Evolutionary conservation across 2,329 filamentous ascomycete species (phyloP), one percentile per base, ranked within the genome.

Genomic region (Epichloe aotearoae): DNA sequence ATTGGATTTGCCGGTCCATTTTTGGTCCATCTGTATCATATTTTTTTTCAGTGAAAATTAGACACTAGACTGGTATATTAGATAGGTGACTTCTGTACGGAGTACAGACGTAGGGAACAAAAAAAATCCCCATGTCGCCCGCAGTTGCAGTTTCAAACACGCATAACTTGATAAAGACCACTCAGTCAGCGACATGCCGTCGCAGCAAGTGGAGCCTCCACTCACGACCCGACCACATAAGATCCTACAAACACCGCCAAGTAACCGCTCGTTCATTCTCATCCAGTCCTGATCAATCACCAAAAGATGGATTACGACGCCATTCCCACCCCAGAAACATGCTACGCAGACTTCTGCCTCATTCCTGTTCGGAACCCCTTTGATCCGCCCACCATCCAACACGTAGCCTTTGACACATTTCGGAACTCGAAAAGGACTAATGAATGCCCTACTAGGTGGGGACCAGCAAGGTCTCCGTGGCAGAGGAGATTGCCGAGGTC

Each of bases 281-380:
- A 17, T 34, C n/a, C 11, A 15, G 17, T 15, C 42, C 26, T 8
- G 8, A 30, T 44, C 10, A 14, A 15, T 26, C 23, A 34, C 15
- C 15, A 17, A 23, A 47, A 19, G 17, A 71, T 70, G 65, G 69
- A 75, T 56, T 79, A 78, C 65, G 61, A 66, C 30, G 64, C 64
- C 40, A 62, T 82, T 50, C 59, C 75, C 33, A 91, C 88, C 1
- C 90, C 90, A 4, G 72, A 78, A 51, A 72, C 81, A 52, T 94
- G 88, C 69, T 88, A 84, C 50, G 90, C 85, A 52, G 90, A 96
- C 69, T 95, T 96, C 66, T 96, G 90, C 67, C 74, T 96, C 57
- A 84, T 96, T 54, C 90, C 90, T 2, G 83, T 86, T 62, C 53
- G 78, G 77, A 47, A 44, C 38, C 15, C 45, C 47, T 20, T 23